A percentile compares a stretch with the other conserved stretches of the same genome.
Conservation (phyloP, 192 early-diverging fungal species). For the Fimicolochytrium jonesii region DNA sequence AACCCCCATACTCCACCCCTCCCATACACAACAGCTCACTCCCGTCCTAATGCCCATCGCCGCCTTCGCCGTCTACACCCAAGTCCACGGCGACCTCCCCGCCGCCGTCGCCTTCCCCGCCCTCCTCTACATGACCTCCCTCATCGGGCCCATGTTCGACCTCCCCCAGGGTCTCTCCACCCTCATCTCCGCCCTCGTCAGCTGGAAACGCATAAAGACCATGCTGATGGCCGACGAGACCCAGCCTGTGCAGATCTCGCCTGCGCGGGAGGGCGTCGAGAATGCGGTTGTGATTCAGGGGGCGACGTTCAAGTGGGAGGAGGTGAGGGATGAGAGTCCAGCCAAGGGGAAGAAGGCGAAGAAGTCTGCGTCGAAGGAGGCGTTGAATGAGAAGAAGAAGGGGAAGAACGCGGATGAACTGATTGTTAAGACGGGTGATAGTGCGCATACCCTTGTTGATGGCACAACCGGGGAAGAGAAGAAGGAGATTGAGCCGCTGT, state of each 20-base stretch:
- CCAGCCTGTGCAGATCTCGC: neutral
- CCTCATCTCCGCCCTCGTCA: neutral
- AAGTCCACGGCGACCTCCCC: slow-evolving; percentile 13
- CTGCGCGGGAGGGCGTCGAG: neutral
- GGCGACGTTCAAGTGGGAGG: slow-evolving; percentile 56
- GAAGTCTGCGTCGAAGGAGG: too few relatives aligned
- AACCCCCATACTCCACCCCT: neutral
- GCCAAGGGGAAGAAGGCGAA: slow-evolving; percentile 7
- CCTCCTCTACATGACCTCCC: slow-evolving; percentile 51
- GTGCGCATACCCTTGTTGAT: neutral
- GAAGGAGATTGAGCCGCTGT: neutral
- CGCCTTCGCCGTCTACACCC: slow-evolving; percentile 20
- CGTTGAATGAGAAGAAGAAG: slow-evolving; percentile 1
- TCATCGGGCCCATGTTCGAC: slow-evolving; percentile 45
- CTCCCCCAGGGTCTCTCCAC: slow-evolving; percentile 46
- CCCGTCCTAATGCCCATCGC: slow-evolving; percentile 3
- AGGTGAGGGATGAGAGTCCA: neutral
- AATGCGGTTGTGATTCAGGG: slow-evolving; percentile 48
- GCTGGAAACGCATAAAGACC: neutral
- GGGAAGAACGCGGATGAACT: neutral
- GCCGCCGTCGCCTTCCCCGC: slow-evolving; percentile 60
- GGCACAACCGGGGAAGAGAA: neutral
- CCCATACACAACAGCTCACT: neutral
- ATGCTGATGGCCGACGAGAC: neutral
- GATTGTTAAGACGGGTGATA: slow-evolving; percentile 21